Evolutionary conservation across 148 eudicot genomes (phyloP).

Genomic region (Vaccinium darrowii): DNA sequence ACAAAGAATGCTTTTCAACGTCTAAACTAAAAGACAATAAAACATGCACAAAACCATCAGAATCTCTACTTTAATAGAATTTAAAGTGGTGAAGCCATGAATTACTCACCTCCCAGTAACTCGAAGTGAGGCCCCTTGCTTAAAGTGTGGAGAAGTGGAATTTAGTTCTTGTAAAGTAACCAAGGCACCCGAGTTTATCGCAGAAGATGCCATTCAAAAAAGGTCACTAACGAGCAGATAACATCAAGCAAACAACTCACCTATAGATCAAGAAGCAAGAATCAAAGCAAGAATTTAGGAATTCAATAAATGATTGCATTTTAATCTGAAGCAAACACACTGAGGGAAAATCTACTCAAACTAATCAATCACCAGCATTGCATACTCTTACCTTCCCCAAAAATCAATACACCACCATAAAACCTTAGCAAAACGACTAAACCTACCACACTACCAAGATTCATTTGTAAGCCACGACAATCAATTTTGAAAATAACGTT

Average conservation of each 20-base stretch:
- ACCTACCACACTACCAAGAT: background rate
- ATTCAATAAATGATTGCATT: background rate
- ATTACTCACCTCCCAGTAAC: conserved; percentile 86
- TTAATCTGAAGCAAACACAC: background rate
- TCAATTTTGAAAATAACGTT: background rate
- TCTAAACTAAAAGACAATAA: background rate
- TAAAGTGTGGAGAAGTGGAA: conserved; percentile 59
- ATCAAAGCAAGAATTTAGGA: background rate
- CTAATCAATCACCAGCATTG: background rate
- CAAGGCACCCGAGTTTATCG: conserved; percentile 57
- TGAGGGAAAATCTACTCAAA: background rate
- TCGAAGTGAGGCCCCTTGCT: conserved; percentile 76
- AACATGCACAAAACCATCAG: background rate
- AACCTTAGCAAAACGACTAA: background rate
- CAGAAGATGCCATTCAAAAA: conserved; percentile 49
- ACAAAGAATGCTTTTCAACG: background rate
- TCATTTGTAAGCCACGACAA: background rate
- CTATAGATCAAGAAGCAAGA: background rate
- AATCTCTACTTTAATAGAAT: background rate
- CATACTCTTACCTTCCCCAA: background rate
- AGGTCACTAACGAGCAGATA: background rate
- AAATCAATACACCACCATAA: background rate
- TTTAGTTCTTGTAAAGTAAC: conserved; percentile 65
- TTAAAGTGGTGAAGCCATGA: background rate
- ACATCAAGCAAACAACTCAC: background rate